Percentiles rank a stretch among this genome's conserved stretches.
phyloP scores from a whole-genome alignment of 805 yeast species.

The Barnettozyma salicaria region DNA sequence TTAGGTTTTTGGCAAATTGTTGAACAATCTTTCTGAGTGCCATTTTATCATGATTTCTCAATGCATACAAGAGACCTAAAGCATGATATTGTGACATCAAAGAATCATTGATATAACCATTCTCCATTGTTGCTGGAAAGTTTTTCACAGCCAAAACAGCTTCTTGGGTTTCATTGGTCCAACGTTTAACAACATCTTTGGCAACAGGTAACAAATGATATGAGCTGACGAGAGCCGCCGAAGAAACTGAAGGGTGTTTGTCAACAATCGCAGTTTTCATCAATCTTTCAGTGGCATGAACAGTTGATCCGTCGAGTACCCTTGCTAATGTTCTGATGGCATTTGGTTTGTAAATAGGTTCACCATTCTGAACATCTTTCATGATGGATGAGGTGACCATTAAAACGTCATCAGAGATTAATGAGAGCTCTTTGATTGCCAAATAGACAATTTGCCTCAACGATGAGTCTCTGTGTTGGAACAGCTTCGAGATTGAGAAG shows the following conservation, averaged over 20 bases:
- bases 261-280: constrained; percentile 92
- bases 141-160: constrained; percentile 55
- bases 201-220: constrained; percentile 88
- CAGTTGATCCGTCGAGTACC: constrained; percentile 85
- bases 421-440: constrained; percentile 85
- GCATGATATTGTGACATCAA: constrained; percentile 94
- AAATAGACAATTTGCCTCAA: constrained; percentile 91
- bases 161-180: constrained; percentile 92
- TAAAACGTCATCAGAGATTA: constrained; percentile 82
- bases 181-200: constrained; percentile 86
- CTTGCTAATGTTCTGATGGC: constrained; percentile 89
- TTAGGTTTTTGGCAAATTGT: constrained; percentile 60
- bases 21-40: constrained; percentile 87
- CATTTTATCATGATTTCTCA: constrained; percentile 89
- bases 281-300: constrained; percentile 87
- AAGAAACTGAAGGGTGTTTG: constrained; percentile 76
- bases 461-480: constrained; percentile 83
- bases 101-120: constrained; percentile 57
- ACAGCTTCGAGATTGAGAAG: constrained; percentile 88
- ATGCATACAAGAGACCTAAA: constrained; percentile 78
- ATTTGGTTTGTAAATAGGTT: constrained; percentile 80
- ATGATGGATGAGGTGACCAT: constrained; percentile 98
- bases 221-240: constrained; percentile 91
- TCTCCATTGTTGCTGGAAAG: constrained; percentile 34
- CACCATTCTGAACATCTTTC: constrained; percentile 95